Base-by-base conservation (phyloP, 192 early-diverging fungal species). In the Phlyctochytrium bullatum region DNA sequence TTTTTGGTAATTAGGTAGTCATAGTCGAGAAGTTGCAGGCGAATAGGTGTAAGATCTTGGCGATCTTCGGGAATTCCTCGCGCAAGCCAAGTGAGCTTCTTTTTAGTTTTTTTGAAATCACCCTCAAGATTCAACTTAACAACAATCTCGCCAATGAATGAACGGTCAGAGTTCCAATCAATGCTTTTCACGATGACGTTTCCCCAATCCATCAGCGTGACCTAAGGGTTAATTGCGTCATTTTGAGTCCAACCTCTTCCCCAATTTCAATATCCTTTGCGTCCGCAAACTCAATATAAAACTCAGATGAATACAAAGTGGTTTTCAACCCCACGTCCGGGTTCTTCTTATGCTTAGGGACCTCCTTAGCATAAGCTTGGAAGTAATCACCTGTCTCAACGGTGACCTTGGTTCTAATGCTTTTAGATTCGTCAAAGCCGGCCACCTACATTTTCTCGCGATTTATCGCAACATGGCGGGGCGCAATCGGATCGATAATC, bases 181-280 rank as follows among this genome's bases (percentile, higher is more conserved):
- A 98, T 84, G 14, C 79, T 73, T 62, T 89, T 81, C 63, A 99
- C 88, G 73, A 97, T 83, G 6, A 90, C 94, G 76, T 99, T 99
- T 47, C 97, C 97, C 97, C 97, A 99, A 83, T 97, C 96, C 96
- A 99, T 98, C 62, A 99, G 79, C 34, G 97, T 99, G 27, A 95
- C 71, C 81, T 85, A 24, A 29, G 30, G 60, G 14, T 3, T 61
- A 31, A 17, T 62, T 50, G 31, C 1, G 1, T 74, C 32, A 14
- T 66, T 63, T 66, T 35, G 34, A 23, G 59, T 33, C 1, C 24
- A 61, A 89, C 86, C 79, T 99, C 96, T 82, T 99, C 97, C 64
- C 86, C 88, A 3, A 87, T 67, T 51, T 82, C 90, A 27, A 97
- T 79, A 31, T 81, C 76, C 59, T 88, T 86, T 27, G 93, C 94